These are phyloP conservation scores for Coemansia sp. DNA, from an alignment of 192 early-diverging fungal species.

Conservation along the genomic window DNA sequence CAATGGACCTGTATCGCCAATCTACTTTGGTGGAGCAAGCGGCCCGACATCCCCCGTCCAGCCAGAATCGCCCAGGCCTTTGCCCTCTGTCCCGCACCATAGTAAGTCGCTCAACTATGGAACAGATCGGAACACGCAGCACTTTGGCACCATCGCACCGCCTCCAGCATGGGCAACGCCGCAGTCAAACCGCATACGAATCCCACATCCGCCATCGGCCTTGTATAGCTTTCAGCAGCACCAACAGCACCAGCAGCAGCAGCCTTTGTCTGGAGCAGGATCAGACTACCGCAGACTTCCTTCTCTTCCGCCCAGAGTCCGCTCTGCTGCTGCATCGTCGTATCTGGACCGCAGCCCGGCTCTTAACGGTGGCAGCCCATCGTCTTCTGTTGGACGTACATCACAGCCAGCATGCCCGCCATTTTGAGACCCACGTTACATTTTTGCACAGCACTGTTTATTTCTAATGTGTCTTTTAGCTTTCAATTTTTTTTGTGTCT, in stretches of 20 bases:
- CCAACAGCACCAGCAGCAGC: constrained; percentile 2
- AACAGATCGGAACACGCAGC: not conserved
- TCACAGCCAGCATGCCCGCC: constrained; percentile 11
- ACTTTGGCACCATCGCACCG: not conserved
- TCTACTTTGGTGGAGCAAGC: not conserved
- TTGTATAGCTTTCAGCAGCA: constrained; percentile 34
- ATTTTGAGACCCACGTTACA: too few species aligned
- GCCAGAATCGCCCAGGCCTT: constrained; percentile 14
- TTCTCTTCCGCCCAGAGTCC: constrained; percentile 34
- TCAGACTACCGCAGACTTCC: constrained; percentile 44
- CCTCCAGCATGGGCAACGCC: not conserved
- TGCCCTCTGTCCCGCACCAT: constrained; percentile 19
- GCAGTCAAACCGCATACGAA: constrained; percentile 1
- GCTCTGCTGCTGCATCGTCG: constrained; percentile 32
- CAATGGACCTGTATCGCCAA: constrained; percentile 9
- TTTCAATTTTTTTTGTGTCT: constrained; percentile 3
- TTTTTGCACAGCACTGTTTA: constrained; percentile 4
- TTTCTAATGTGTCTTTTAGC: not conserved
- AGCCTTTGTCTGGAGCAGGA: not conserved
- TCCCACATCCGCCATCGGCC: constrained; percentile 25
- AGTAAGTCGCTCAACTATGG: constrained; percentile 24
- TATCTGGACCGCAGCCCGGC: constrained; percentile 25
- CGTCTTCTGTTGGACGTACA: constrained; percentile 5
- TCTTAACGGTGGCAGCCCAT: constrained; percentile 3
- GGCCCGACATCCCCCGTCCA: not conserved